These are phyloP conservation scores for Gentiana macrophylla DNA, from an alignment of 257 asterid species.

Conservation along the genomic window DNA sequence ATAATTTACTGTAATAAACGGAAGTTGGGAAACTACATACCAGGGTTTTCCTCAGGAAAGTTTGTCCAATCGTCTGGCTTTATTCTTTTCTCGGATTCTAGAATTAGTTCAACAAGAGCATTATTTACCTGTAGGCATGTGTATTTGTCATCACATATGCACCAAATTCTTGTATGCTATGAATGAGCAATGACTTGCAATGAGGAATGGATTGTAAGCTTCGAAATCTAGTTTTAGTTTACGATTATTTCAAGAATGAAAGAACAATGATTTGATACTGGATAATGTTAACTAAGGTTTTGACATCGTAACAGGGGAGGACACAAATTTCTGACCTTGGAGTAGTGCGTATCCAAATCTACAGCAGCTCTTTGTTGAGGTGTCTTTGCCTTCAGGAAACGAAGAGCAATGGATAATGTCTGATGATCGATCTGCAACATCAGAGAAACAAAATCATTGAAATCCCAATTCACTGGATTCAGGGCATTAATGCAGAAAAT, in stretches of 20 bases:
- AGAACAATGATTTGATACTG: too few relatives aligned
- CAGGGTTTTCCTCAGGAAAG: constrained; percentile 50
- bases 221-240: too few relatives aligned
- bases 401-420: constrained; percentile 75
- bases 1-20: too few relatives aligned
- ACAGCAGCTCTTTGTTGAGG: constrained; percentile 99
- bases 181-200: constrained; percentile 63
- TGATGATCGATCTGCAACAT: constrained; percentile 55
- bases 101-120: constrained; percentile 63
- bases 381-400: constrained; percentile 82
- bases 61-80: constrained; percentile 70
- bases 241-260: too few relatives aligned
- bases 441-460: too few relatives aligned
- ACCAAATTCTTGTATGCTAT: constrained; percentile 67
- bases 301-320: too few relatives aligned
- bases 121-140: constrained; percentile 56
- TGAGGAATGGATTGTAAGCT: too few relatives aligned
- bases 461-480: too few relatives aligned
- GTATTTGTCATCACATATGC: background rate
- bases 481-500: too few relatives aligned
- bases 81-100: constrained; percentile 44
- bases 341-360: constrained; percentile 94
- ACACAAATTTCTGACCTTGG: constrained; percentile 35
- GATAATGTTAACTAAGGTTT: too few relatives aligned
- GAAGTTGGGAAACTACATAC: constrained; percentile 28